Conservation (phyloP, 2,329 filamentous ascomycete genomes). For the Apiospora saccharicola region DNA sequence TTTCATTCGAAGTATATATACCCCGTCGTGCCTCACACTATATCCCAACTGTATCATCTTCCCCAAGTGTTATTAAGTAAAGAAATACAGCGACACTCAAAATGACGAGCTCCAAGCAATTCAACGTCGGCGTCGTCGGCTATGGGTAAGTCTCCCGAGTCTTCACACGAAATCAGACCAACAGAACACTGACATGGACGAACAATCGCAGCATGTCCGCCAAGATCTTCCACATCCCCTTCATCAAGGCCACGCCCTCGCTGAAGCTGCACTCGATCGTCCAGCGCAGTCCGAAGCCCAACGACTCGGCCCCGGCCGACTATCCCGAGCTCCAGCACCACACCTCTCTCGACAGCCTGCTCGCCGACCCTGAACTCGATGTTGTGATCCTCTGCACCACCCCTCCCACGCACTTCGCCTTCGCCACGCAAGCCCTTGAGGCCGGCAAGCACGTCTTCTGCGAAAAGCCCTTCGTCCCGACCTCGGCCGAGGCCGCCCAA, state of each 20-base stretch:
- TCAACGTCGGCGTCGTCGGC: conserved; percentile 60
- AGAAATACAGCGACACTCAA: not conserved
- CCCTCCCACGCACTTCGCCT: conserved; percentile 72
- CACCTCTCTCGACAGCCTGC: conserved; percentile 66
- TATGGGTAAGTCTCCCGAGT: conserved; percentile 52
- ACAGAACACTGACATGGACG: conserved; percentile 27
- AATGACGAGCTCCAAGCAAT: conserved; percentile 43
- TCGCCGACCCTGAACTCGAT: conserved; percentile 71
- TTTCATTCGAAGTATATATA: not conserved
- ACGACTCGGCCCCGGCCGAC: conserved; percentile 73
- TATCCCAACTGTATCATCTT: not conserved
- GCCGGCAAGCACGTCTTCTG: conserved; percentile 80
- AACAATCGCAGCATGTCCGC: conserved; percentile 60
- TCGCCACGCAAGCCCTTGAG: conserved; percentile 71
- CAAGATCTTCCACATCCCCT: conserved; percentile 86
- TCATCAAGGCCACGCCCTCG: conserved; percentile 69
- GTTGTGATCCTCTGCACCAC: conserved; percentile 76
- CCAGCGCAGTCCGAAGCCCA: conserved; percentile 71
- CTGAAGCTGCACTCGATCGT: conserved; percentile 78
- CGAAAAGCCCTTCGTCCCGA: conserved; percentile 85
- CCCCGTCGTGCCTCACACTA: not conserved
- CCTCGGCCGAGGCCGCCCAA: conserved; percentile 69
- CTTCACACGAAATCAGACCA: conserved; percentile 21
- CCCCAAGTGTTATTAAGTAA: not conserved
- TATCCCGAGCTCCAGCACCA: conserved; percentile 71